These are phyloP conservation scores for Gyrodon lividus DNA, from an alignment of 768 basidiomycete genomes.

Conservation along the genomic window DNA sequence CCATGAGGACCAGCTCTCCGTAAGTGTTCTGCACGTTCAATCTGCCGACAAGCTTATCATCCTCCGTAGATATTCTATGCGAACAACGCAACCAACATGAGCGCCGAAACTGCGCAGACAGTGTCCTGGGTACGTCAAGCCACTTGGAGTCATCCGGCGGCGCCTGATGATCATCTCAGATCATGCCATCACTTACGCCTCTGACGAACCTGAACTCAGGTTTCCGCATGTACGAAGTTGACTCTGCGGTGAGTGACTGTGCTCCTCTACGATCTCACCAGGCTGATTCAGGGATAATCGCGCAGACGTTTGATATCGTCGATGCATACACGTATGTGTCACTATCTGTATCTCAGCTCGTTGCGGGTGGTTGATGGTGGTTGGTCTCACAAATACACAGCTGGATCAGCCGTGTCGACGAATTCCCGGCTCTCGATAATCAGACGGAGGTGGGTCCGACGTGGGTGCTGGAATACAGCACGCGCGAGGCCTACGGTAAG, in stretches of 20 bases:
- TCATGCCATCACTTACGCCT: slow-evolving; percentile 62
- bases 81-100: slow-evolving; percentile 64
- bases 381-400: slow-evolving; percentile 33
- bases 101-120: slow-evolving; percentile 50
- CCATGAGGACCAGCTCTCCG: slow-evolving; percentile 67
- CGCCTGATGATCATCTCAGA: not conserved
- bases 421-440: slow-evolving; percentile 53
- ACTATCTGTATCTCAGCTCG: not conserved
- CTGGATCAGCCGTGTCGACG: slow-evolving; percentile 61
- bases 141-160: not conserved
- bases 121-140: slow-evolving; percentile 42
- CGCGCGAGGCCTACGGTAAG: slow-evolving; percentile 62
- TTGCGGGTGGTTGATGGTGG: not conserved
- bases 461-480: slow-evolving; percentile 61
- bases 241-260: slow-evolving; percentile 30
- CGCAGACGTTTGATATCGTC: slow-evolving; percentile 68
- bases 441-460: slow-evolving; percentile 59
- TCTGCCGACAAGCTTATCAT: not conserved
- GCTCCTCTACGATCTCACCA: not conserved
- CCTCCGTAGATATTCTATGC: slow-evolving; percentile 58
- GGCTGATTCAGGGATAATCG: not conserved
- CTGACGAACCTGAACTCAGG: slow-evolving; percentile 70
- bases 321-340: slow-evolving; percentile 68
- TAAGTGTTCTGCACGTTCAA: slow-evolving; percentile 21
- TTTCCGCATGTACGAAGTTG: slow-evolving; percentile 48